phyloP scores from a whole-genome alignment of 1,284 basidiomycete species.

The Tremellales sp. region DNA sequence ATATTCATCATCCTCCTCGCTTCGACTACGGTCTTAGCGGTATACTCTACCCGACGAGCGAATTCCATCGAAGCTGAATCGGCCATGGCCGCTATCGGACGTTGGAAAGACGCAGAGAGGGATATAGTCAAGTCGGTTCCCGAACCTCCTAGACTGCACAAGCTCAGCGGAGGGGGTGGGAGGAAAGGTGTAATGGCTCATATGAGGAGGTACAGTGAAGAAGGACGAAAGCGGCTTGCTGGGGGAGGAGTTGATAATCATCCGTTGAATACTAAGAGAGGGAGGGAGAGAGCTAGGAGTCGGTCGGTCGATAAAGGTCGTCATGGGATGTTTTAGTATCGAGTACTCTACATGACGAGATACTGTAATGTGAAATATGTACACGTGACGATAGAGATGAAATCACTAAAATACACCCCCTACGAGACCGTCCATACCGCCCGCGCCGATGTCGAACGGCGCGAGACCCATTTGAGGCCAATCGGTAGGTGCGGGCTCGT shows the following conservation, averaged over 20 bases:
- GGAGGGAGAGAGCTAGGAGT: not conserved
- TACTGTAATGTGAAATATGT: no score
- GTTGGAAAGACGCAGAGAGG: not conserved
- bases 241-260: no score
- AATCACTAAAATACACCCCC: no score
- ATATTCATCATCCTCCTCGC: not conserved
- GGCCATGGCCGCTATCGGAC: not conserved
- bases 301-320: no score
- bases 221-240: no score
- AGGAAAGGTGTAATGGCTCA: not conserved
- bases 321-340: no score
- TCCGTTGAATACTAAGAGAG: no score
- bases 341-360: no score
- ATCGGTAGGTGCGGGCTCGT: constrained; percentile 31
- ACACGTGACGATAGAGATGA: no score
- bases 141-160: not conserved
- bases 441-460: no score
- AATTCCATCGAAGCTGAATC: not conserved
- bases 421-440: no score
- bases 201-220: not conserved
- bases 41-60: not conserved
- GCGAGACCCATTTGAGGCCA: no score
- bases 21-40: not conserved
- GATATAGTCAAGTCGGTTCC: not conserved
- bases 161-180: not conserved